Evolutionary conservation across 257 asterid species (phyloP), one percentile per base, ranked within the genome.

Genomic region (Solanum virginianum): DNA sequence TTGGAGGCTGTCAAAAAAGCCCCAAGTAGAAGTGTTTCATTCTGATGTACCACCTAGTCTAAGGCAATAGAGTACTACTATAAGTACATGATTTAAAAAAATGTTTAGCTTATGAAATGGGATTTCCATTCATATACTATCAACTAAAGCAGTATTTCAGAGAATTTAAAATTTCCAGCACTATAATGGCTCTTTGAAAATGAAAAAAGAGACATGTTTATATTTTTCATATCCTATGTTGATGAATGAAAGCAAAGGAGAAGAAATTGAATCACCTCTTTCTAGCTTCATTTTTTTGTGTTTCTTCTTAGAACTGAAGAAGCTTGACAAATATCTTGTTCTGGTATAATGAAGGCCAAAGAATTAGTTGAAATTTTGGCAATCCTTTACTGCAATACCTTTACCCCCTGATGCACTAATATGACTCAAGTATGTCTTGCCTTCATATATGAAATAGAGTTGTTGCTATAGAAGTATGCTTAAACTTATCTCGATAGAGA

Each of bases 271-370:
- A 29, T 29, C 2, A 29, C 32, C 0, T 29, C 32, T 29, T 29
- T 29, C 32, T 39, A 85, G 75, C 87, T 86, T 92, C 85, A 94
- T 90, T 90, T 94, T 85, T 89, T 55, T 29, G 85, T 92, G 99
- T 22, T 84, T 94, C 90, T 96, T 96, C 85, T 88, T 90, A 10
- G 96, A 93, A 86, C 88, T 94, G 94, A 90, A 88, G 83, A 89
- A 90, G 86, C 90, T 87, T 10, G 97, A 98, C 85, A 94, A 89
- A 90, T 90, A 91, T 75, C 84, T 87, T 8, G 92, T 63, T n/a
- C 92, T 86, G 68, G 85, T 83, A 65, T 87, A 29, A 29, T 29
- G 29, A 2, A 29, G 29, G 29, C 2, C 29, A 29, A 29, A 29
- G 29, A 29, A 29, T 10, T 90, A 87, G 62, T 89, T 82, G 60